A percentile compares a stretch with the other conserved stretches of the same genome.
Evolutionary conservation across 106 monocot species (phyloP).

Genomic region (Triglochin maritima): DNA sequence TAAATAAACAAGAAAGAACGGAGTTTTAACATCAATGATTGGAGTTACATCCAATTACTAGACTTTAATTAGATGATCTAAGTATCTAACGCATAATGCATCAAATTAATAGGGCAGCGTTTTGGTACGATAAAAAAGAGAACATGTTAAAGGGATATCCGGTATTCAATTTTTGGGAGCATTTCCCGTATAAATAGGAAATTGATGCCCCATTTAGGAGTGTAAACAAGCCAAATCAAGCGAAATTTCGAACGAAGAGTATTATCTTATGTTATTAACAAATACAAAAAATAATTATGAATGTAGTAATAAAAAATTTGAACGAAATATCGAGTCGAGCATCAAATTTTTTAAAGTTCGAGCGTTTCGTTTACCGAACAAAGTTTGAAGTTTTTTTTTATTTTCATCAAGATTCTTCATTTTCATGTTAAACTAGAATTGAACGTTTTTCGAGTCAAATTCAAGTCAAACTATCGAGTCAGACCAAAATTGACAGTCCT

Average conservation of each 20-base stretch:
- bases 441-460: no score
- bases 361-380: no score
- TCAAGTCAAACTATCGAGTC: no score
- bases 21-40: not conserved
- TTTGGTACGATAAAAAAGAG: not conserved
- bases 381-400: no score
- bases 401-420: no score
- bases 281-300: not conserved
- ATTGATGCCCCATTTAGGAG: not conserved
- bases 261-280: not conserved
- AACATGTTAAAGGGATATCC: not conserved
- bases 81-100: not conserved
- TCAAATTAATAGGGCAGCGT: not conserved
- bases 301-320: not conserved
- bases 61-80: not conserved
- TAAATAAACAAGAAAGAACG: not conserved
- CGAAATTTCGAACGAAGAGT: not conserved
- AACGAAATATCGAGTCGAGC: not conserved
- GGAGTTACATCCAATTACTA: not conserved
- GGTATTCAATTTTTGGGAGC: not conserved
- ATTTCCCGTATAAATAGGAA: not conserved
- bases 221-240: not conserved
- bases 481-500: no score
- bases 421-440: no score
- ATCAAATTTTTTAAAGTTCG: no score